A percentile compares a stretch with the other conserved stretches of the same genome.
Conservation (phyloP, 352 stramenopile genomes). For the Phytophthora constricta region DNA sequence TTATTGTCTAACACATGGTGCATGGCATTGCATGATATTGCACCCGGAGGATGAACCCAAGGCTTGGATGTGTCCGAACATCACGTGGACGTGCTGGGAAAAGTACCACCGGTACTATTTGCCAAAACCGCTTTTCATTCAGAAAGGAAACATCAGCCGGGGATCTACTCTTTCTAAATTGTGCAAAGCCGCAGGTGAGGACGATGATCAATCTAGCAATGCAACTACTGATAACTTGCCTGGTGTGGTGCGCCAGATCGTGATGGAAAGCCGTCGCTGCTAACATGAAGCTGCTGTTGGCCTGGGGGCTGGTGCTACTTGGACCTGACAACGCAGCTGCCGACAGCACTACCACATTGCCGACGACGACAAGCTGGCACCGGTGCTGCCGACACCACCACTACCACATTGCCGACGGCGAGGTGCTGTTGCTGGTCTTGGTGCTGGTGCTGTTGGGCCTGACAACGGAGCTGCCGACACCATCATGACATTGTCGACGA, state of each 20-base stretch:
- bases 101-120: conserved; percentile 24
- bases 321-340: not conserved
- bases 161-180: not conserved
- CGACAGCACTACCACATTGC: no score
- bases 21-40: not conserved
- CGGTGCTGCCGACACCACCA: no score
- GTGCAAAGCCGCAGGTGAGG: not conserved
- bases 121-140: conserved; percentile 5
- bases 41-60: not conserved
- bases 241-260: not conserved
- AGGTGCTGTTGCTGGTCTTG: no score
- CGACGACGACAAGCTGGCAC: no score
- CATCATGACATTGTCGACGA: no score
- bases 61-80: conserved; percentile 9
- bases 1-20: not conserved
- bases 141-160: not conserved
- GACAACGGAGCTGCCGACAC: no score
- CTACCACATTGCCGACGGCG: no score
- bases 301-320: not conserved
- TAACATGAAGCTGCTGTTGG: no score
- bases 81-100: conserved; percentile 22
- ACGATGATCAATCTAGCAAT: not conserved
- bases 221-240: not conserved
- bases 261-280: not conserved
- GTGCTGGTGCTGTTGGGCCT: no score